A percentile compares a stretch with the other conserved stretches of the same genome.
phyloP scores from a whole-genome alignment of 257 asterid genomes.

The Fraxinus quadrangulata region DNA sequence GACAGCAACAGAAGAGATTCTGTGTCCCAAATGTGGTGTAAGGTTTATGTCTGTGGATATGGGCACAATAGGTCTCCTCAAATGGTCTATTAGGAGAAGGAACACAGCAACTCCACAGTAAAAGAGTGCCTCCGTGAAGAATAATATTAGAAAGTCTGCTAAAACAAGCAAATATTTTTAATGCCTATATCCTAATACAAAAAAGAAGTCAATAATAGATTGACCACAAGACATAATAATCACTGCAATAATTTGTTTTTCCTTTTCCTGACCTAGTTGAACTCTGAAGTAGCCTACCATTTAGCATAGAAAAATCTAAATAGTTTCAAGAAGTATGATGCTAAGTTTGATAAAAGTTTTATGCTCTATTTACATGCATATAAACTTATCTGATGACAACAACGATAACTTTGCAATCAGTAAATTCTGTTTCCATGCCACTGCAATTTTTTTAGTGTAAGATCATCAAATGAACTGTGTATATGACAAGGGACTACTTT shows the following conservation, averaged over 20 bases:
- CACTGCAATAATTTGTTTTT: not conserved
- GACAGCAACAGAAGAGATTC: constrained; percentile 74
- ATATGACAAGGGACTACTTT: too few species aligned
- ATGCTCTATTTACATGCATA: not conserved
- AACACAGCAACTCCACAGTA: constrained; percentile 85
- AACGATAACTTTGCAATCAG: too few species aligned
- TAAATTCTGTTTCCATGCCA: too few species aligned
- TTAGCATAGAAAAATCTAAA: not conserved
- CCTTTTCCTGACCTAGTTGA: not conserved
- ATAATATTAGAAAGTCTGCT: constrained; percentile 91
- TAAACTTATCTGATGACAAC: too few species aligned
- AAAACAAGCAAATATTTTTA: constrained; percentile 11
- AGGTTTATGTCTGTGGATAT: constrained; percentile 36
- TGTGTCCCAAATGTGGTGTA: constrained; percentile 55
- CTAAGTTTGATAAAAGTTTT: not conserved
- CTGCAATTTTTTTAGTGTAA: too few species aligned
- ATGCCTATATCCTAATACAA: not conserved
- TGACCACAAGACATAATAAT: not conserved
- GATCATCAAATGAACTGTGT: too few species aligned
- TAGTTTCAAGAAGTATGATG: not conserved
- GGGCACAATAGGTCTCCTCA: constrained; percentile 52
- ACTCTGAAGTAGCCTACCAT: not conserved
- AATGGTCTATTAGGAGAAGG: constrained; percentile 69
- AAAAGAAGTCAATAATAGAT: too few species aligned
- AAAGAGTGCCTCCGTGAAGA: constrained; percentile 96